Evolutionary conservation across 805 yeast genomes (phyloP).

Genomic region (Candida pseudoglaebosa): DNA sequence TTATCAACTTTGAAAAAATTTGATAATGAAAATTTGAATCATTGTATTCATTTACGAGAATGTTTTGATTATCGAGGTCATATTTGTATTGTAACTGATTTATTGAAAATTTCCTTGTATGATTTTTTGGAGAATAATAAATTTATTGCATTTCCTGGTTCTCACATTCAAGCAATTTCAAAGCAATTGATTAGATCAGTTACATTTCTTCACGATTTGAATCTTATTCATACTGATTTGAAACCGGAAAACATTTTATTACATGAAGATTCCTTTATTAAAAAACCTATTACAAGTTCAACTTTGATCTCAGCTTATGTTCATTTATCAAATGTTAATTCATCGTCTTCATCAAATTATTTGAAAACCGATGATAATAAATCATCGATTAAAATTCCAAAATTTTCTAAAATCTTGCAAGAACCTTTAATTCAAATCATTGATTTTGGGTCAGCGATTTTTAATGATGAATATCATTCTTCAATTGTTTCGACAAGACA

Average conservation of each 20-base stretch:
- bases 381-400: slow-evolving; percentile 19
- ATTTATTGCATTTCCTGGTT: slow-evolving; percentile 88
- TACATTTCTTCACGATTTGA: slow-evolving; percentile 84
- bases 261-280: slow-evolving; percentile 46
- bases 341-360: not conserved
- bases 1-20: slow-evolving; percentile 66
- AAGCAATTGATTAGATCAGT: slow-evolving; percentile 82
- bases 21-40: slow-evolving; percentile 64
- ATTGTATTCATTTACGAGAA: slow-evolving; percentile 82
- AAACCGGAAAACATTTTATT: slow-evolving; percentile 93
- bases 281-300: slow-evolving; percentile 31
- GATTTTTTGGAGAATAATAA: slow-evolving; percentile 85
- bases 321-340: slow-evolving; percentile 14
- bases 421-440: slow-evolving; percentile 85
- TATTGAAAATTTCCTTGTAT: slow-evolving; percentile 78
- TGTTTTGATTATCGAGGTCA: slow-evolving; percentile 92
- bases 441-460: slow-evolving; percentile 96
- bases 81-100: slow-evolving; percentile 88
- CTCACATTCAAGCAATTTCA: slow-evolving; percentile 85
- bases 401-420: slow-evolving; percentile 47
- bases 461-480: slow-evolving; percentile 90
- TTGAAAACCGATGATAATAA: slow-evolving; percentile 10
- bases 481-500: slow-evolving; percentile 92
- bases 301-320: slow-evolving; percentile 33
- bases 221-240: slow-evolving; percentile 89